Evolutionary conservation across 192 early-diverging fungal species (phyloP), one percentile per base, ranked within the genome.

Genomic region (Backusella luteola): DNA sequence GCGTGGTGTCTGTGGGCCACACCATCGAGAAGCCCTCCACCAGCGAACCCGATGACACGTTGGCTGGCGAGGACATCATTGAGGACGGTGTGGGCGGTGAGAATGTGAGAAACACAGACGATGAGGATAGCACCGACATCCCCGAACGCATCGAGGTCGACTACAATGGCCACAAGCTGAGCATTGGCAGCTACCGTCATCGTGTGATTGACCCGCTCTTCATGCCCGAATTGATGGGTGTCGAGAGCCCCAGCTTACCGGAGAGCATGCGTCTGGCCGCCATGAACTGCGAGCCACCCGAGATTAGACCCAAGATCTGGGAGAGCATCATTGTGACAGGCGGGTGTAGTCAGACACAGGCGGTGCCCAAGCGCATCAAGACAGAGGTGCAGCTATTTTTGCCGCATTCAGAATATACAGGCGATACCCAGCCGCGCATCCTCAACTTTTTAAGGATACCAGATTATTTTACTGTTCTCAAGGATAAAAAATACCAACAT

Each of bases 311-410:
- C n/a, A 76, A 83, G 49, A 83, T 98, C 63, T 97, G 94, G 94
- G 96, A 98, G 73, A 86, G 86, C 74, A 87, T 98, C 39, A 84
- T 95, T 12, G 39, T 99, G 2, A 94, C 94, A 0, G 98, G 98
- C 42, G 98, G 98, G 2, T 88, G 81, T 32, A 63, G 77, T 34
- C 70, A 66, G 35, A 36, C 69, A 35, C n/a, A 76, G 75, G 92
- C 93, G 6, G 73, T 98, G 7, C 89, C 91, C 75, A 78, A 86
- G 19, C 89, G 93, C 41, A 85, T 97, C 35, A 92, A 97, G 75
- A 78, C 75, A 1, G 93, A 90, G 71, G 67, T 94, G 38, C 81
- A 75, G 29, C 76, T 82, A 1, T 88, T 89, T 4, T 84, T 97
- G 63, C 82, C 94, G 2, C 83, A 90, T 2, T 95, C 94, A 39